Conservation (phyloP, 2,329 filamentous ascomycete species). For the Lachnum nothofagi region DNA sequence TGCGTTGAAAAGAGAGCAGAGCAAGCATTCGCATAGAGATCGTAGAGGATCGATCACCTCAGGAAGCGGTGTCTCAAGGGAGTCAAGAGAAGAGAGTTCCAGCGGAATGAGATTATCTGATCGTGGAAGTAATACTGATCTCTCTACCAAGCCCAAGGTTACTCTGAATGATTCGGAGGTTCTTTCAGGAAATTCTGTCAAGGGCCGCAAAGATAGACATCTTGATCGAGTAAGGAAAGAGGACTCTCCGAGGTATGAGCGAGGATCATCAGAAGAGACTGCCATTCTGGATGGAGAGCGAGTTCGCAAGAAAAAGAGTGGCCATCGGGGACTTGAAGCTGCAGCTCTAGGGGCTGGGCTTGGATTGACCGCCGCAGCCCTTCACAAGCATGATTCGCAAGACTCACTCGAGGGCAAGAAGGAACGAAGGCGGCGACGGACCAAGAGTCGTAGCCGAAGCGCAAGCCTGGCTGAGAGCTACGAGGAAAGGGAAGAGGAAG, state of each 20-base stretch:
- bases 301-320: slow-evolving; percentile 32
- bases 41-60: slow-evolving; percentile 55
- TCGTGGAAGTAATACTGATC: slow-evolving; percentile 36
- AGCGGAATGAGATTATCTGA: slow-evolving; percentile 35
- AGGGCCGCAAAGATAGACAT: slow-evolving; percentile 46
- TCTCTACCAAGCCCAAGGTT: slow-evolving; percentile 51
- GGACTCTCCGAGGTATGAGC: slow-evolving; percentile 32
- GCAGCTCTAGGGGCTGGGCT: slow-evolving; percentile 36
- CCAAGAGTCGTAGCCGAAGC: slow-evolving; percentile 43
- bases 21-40: slow-evolving; percentile 64
- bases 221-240: slow-evolving; percentile 36
- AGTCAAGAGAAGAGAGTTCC: slow-evolving; percentile 37
- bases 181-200: slow-evolving; percentile 49
- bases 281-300: slow-evolving; percentile 47
- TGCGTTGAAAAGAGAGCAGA: slow-evolving; percentile 84
- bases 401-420: slow-evolving; percentile 49
- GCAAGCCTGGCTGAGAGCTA: slow-evolving; percentile 45
- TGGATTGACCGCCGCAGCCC: slow-evolving; percentile 56
- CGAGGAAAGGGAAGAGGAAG: slow-evolving; percentile 49
- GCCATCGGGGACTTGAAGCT: slow-evolving; percentile 25
- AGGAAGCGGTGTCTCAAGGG: slow-evolving; percentile 51
- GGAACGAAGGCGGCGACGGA: slow-evolving; percentile 37
- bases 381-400: slow-evolving; percentile 61
- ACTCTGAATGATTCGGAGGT: slow-evolving; percentile 53
- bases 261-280: slow-evolving; percentile 43